A percentile compares a stretch with the other conserved stretches of the same genome.
These are phyloP conservation scores for Neofusicoccum umdonicola DNA, from an alignment of 2,329 filamentous ascomycete species.

Conservation along the genomic window DNA sequence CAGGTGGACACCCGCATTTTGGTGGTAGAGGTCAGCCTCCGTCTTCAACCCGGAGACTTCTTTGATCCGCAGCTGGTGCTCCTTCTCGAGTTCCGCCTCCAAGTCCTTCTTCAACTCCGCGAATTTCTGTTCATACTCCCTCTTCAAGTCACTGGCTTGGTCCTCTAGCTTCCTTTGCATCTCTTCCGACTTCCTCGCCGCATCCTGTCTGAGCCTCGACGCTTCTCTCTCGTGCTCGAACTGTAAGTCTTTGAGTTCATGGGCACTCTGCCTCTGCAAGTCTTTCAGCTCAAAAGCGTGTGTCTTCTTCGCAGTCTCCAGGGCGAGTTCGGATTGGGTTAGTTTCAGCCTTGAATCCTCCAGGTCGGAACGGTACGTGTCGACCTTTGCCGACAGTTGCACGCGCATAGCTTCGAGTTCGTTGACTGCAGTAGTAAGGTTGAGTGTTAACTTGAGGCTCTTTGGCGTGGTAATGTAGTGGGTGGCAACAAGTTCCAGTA, in stretches of 20 bases:
- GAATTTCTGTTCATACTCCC: slow-evolving; percentile 66
- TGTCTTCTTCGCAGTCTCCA: slow-evolving; percentile 53
- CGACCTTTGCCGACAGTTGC: slow-evolving; percentile 52
- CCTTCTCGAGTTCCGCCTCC: slow-evolving; percentile 65
- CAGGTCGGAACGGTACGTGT: slow-evolving; percentile 64
- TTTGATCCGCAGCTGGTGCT: slow-evolving; percentile 56
- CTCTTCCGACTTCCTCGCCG: slow-evolving; percentile 45
- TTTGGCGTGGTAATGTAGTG: neutral
- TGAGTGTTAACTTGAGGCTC: slow-evolving; percentile 21
- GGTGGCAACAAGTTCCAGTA: slow-evolving; percentile 5
- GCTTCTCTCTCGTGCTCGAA: slow-evolving; percentile 57
- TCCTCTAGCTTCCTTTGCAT: slow-evolving; percentile 45
- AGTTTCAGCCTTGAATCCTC: slow-evolving; percentile 58
- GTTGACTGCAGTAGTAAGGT: slow-evolving; percentile 41
- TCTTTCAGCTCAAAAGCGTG: slow-evolving; percentile 54
- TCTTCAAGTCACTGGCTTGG: slow-evolving; percentile 58
- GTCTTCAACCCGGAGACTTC: slow-evolving; percentile 65
- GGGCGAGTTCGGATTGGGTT: slow-evolving; percentile 46
- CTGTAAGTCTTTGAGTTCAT: slow-evolving; percentile 55
- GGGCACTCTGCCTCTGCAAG: slow-evolving; percentile 52
- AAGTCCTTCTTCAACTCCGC: slow-evolving; percentile 63
- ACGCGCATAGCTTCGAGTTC: slow-evolving; percentile 56
- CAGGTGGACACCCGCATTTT: slow-evolving; percentile 49
- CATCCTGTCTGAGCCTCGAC: slow-evolving; percentile 54
- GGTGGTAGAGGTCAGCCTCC: slow-evolving; percentile 48